Percentiles rank a stretch among this genome's conserved stretches.
Conservation (phyloP, 1,284 basidiomycete species). For the Schizophyllum commune region DNA sequence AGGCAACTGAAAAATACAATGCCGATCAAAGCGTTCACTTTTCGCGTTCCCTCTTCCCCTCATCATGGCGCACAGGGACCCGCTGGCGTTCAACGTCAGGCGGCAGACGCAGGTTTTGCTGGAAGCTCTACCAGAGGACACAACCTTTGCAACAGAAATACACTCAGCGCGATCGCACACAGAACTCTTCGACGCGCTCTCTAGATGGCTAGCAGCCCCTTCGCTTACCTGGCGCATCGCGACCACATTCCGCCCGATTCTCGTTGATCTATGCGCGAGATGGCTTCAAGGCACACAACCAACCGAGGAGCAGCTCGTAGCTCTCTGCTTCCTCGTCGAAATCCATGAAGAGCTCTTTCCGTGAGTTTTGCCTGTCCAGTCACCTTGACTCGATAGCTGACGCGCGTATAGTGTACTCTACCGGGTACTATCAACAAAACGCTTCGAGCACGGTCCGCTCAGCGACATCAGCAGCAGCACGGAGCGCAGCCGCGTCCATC, state of each 20-base stretch:
- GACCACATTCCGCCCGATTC: constrained; percentile 53
- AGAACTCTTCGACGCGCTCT: constrained; percentile 37
- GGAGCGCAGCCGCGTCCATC: constrained; percentile 35
- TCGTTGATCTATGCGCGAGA: constrained; percentile 64
- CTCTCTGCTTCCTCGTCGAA: constrained; percentile 56
- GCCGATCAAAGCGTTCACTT: neutral
- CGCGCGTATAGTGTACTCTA: constrained; percentile 37
- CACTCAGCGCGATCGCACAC: constrained; percentile 25
- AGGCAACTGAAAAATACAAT: neutral
- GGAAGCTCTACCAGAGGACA: constrained; percentile 23
- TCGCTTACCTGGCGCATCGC: constrained; percentile 51
- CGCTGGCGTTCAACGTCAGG: constrained; percentile 42
- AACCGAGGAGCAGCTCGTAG: constrained; percentile 46
- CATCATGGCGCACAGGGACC: neutral
- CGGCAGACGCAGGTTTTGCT: constrained; percentile 35
- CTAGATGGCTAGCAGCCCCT: constrained; percentile 41
- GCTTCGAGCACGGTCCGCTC: constrained; percentile 50
- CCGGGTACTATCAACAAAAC: constrained; percentile 36
- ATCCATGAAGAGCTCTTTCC: constrained; percentile 69
- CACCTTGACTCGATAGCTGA: constrained; percentile 1
- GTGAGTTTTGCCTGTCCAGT: constrained; percentile 35
- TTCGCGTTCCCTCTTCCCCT: neutral
- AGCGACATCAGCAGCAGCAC: neutral
- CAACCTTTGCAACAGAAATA: constrained; percentile 25
- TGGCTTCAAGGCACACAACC: constrained; percentile 51